These are phyloP conservation scores for Aspergillus ustus DNA, from an alignment of 2,329 filamentous ascomycete genomes.

Conservation along the genomic window DNA sequence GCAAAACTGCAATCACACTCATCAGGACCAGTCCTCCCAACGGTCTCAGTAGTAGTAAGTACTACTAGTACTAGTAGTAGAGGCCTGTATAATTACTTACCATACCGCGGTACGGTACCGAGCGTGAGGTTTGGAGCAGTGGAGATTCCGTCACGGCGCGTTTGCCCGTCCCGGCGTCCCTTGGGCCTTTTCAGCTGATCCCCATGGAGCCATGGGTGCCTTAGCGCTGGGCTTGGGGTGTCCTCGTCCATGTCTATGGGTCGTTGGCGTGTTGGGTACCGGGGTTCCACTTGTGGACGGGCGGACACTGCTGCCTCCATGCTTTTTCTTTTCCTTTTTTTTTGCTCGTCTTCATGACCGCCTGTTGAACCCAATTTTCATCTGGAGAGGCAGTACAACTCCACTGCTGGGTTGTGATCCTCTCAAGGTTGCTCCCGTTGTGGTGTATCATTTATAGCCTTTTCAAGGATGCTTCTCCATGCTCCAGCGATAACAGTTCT, in stretches of 20 bases:
- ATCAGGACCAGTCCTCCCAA: background rate
- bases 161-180: constrained; percentile 34
- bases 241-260: constrained; percentile 45
- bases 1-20: too few relatives aligned
- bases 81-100: background rate
- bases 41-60: background rate
- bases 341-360: constrained; percentile 18
- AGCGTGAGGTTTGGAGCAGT: constrained; percentile 20
- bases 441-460: constrained; percentile 7
- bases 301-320: constrained; percentile 25
- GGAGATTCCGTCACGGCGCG: constrained; percentile 32
- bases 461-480: background rate
- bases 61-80: too few relatives aligned
- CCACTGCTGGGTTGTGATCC: constrained; percentile 23
- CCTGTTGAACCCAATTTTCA: constrained; percentile 13
- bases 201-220: constrained; percentile 31
- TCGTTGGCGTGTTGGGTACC: constrained; percentile 33
- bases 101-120: constrained; percentile 21
- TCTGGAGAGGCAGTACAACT: constrained; percentile 23
- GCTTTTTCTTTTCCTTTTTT: constrained; percentile 21
- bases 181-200: constrained; percentile 36
- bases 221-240: constrained; percentile 33
- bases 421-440: constrained; percentile 14
- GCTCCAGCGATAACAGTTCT: background rate
- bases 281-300: constrained; percentile 25